phyloP scores from a whole-genome alignment of 1,284 basidiomycete species.

The Boletus smithii region DNA sequence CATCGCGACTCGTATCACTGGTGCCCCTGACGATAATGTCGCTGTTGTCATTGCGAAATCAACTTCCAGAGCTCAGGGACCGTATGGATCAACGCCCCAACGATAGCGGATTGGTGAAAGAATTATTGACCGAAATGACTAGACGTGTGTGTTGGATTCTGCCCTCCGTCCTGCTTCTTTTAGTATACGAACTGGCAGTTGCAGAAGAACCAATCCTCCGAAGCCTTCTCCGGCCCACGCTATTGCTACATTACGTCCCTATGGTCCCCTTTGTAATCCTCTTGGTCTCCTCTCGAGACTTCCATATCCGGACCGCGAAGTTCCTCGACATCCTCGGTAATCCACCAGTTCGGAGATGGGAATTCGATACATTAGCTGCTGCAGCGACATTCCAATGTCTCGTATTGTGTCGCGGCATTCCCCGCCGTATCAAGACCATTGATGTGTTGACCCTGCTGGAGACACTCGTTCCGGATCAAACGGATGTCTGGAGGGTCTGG shows the following conservation, averaged over 20 bases:
- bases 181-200: not conserved
- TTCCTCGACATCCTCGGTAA: conserved; percentile 9
- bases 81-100: no score
- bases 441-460: conserved; percentile 4
- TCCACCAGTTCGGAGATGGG: conserved; percentile 9
- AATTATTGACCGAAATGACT: no score
- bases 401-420: conserved; percentile 4
- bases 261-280: not conserved
- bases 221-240: not conserved
- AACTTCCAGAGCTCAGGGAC: no score
- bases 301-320: conserved; percentile 5
- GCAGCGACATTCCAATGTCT: conserved; percentile 11
- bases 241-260: not conserved
- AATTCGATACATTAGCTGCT: conserved; percentile 1
- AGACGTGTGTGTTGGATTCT: no score
- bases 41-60: no score
- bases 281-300: not conserved
- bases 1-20: not conserved
- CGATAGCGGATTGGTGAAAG: no score
- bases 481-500: conserved; percentile 10
- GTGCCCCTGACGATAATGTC: no score
- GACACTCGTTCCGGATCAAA: conserved; percentile 7
- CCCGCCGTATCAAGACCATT: conserved; percentile 4
- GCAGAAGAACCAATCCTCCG: not conserved
- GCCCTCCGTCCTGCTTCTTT: not conserved